Evolutionary conservation across 225 moss, liverwort and hornwort species (phyloP).

Genomic region (Straminergon stramineum): DNA sequence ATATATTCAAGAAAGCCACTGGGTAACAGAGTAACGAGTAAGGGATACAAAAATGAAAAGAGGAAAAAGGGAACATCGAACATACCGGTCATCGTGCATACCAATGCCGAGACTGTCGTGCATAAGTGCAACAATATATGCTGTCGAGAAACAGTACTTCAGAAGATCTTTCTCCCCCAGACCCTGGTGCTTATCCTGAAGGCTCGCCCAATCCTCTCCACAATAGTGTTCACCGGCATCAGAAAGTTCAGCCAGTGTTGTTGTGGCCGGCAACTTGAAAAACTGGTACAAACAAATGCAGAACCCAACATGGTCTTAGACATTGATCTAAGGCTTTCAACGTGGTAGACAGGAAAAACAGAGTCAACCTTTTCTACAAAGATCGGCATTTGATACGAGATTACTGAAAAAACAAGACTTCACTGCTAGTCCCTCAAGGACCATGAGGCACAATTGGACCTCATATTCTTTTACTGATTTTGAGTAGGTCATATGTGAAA

Average conservation of each 20-base stretch:
- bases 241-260: conserved; percentile 42
- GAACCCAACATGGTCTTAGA: background rate
- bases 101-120: conserved; percentile 57
- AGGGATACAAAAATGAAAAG: background rate
- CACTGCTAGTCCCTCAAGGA: background rate
- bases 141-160: conserved; percentile 57
- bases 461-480: background rate
- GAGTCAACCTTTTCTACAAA: background rate
- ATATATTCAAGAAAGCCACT: background rate
- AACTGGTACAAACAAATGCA: conserved; percentile 27
- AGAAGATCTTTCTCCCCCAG: conserved; percentile 45
- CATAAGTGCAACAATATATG: conserved; percentile 62
- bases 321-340: background rate
- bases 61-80: background rate
- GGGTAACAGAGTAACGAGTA: background rate
- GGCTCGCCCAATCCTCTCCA: conserved; percentile 44
- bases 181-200: conserved; percentile 26
- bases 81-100: conserved; percentile 50
- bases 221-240: conserved; percentile 58
- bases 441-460: background rate
- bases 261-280: conserved; percentile 51
- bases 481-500: background rate
- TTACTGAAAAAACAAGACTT: background rate
- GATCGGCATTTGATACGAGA: background rate
- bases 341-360: background rate